Conservation (phyloP, 257 asterid genomes). For the Gardenia jasminoides region DNA sequence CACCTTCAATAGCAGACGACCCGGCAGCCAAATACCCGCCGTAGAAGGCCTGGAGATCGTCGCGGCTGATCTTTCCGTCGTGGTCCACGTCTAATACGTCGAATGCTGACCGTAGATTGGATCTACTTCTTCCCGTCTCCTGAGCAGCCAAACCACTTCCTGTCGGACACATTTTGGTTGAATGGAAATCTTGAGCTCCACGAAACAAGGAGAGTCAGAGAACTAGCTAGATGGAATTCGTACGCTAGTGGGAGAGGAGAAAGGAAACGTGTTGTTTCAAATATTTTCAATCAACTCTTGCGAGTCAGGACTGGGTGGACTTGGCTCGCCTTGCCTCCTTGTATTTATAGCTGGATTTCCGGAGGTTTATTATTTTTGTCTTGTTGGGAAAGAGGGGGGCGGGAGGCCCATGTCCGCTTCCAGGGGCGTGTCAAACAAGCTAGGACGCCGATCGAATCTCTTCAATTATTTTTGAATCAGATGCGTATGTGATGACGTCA, state of each 20-base stretch:
- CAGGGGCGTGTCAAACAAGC: not conserved
- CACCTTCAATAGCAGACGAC: conserved; percentile 33
- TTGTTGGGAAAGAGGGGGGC: no score
- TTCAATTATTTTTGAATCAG: no score
- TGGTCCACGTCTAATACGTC: conserved; percentile 71
- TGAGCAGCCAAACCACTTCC: conserved; percentile 33
- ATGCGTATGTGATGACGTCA: conserved; percentile 9
- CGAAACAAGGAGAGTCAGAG: no score
- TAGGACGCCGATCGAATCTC: no score
- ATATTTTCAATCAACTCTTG: no score
- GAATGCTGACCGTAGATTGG: conserved; percentile 71
- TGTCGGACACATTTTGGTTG: conserved; percentile 60
- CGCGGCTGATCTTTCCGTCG: conserved; percentile 78
- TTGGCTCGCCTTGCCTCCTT: not conserved
- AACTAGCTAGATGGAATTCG: no score
- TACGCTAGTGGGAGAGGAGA: no score
- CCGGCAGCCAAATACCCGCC: conserved; percentile 10
- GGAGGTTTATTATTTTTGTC: no score
- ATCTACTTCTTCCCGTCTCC: not conserved
- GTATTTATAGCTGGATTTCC: not conserved
- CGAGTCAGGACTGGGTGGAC: no score
- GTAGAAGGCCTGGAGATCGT: conserved; percentile 64
- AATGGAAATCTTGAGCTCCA: no score
- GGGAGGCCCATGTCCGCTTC: not conserved
- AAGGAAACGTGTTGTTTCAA: no score